A percentile compares a stretch with the other conserved stretches of the same genome.
Evolutionary conservation across 2,329 filamentous ascomycete genomes (phyloP).

Genomic region (Hirsutella rhossiliensis): DNA sequence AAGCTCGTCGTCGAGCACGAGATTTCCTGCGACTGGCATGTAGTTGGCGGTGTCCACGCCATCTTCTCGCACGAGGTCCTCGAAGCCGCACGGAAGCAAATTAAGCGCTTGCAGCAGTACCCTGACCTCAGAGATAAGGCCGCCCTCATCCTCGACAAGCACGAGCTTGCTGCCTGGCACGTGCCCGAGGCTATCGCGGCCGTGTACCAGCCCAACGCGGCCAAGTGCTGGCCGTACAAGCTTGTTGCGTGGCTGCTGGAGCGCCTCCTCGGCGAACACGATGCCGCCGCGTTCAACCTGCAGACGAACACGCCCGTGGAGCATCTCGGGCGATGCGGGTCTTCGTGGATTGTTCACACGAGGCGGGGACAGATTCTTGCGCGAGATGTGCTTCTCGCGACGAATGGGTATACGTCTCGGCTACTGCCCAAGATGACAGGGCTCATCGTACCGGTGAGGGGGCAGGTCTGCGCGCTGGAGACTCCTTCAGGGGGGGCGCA

Average conservation of each 20-base stretch:
- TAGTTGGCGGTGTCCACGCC: conserved; percentile 50
- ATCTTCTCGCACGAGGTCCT: conserved; percentile 48
- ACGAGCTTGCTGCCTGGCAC: conserved; percentile 36
- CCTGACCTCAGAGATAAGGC: conserved; percentile 44
- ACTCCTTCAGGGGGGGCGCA: conserved; percentile 32
- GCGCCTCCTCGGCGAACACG: conserved; percentile 26
- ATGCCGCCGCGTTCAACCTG: conserved; percentile 43
- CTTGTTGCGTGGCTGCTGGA: conserved; percentile 63
- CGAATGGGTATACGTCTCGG: conserved; percentile 73
- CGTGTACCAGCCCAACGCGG: conserved; percentile 52
- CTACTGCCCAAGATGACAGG: conserved; percentile 57
- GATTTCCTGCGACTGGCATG: conserved; percentile 60
- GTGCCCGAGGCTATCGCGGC: conserved; percentile 48
- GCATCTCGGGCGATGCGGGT: conserved; percentile 31
- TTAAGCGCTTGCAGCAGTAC: conserved; percentile 36
- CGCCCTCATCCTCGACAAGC: conserved; percentile 20
- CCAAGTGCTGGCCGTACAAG: conserved; percentile 74
- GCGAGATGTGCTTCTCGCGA: conserved; percentile 61
- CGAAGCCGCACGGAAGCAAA: conserved; percentile 32
- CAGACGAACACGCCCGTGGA: conserved; percentile 62
- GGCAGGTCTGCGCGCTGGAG: conserved; percentile 56
- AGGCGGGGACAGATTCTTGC: conserved; percentile 52
- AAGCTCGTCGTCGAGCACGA: conserved; percentile 41
- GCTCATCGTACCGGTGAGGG: conserved; percentile 65
- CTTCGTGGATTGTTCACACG: conserved; percentile 52